These are phyloP conservation scores for Trichophyton benhamiae DNA, from an alignment of 2,329 filamentous ascomycete genomes.

Conservation along the genomic window DNA sequence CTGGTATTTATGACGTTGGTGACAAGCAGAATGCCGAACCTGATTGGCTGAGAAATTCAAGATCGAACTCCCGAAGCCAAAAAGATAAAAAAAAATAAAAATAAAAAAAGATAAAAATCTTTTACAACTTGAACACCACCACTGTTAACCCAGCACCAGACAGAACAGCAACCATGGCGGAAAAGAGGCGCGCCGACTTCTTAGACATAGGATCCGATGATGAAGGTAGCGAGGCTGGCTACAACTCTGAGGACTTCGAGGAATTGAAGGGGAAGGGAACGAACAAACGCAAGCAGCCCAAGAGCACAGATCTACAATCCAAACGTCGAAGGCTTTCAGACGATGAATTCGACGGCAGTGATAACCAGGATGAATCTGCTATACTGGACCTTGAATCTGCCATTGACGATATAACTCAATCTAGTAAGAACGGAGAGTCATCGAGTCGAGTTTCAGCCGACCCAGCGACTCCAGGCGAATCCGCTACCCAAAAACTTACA, in stretches of 20 bases:
- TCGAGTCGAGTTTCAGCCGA: conserved; percentile 14
- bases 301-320: conserved; percentile 2
- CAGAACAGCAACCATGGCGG: conserved; percentile 23
- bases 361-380: conserved; percentile 31
- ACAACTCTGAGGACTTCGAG: conserved; percentile 35
- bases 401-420: not conserved
- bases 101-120: too few species aligned
- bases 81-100: not conserved
- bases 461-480: not conserved
- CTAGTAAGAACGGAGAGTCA: not conserved
- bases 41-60: not conserved
- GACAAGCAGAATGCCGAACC: not conserved
- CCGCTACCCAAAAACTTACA: conserved; percentile 10
- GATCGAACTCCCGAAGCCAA: not conserved
- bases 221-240: conserved; percentile 30
- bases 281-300: conserved; percentile 22
- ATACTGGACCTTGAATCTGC: not conserved
- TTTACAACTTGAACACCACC: too few species aligned
- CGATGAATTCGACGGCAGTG: conserved; percentile 30
- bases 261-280: conserved; percentile 27
- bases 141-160: not conserved
- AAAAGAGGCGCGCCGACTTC: conserved; percentile 29
- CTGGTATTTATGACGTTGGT: not conserved
- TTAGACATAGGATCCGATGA: conserved; percentile 28
- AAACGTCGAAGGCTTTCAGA: conserved; percentile 15